Base-by-base conservation (phyloP, 139 green algal species). In the Coccomyxa sp. region DNA sequence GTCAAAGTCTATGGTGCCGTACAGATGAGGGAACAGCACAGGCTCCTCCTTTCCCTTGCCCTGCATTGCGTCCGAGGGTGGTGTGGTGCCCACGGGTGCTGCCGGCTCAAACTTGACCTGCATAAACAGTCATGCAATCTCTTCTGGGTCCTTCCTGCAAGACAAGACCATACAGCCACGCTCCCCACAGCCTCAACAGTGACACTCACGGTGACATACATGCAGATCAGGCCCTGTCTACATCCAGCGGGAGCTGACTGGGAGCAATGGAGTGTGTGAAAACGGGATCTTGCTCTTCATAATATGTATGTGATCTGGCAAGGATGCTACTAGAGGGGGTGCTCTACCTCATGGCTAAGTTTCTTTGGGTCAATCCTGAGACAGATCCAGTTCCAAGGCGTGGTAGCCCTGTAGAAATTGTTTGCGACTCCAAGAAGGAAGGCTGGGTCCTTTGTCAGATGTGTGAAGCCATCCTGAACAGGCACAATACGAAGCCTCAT, bases 31-130 rank as follows among this genome's bases (percentile, higher is more conserved):
- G 69, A 93, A 94, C 8, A 93, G 77, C 37, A 84, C 64, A 37
- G 55, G 35, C 33, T 0, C 69, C 34, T 80, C 68, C 73, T 29
- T 1, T 64, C 18, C 55, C 29, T 55, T 8, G 16, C 70, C 50
- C 18, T 54, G 31, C 8, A 39, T 7, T 16, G 77, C 14, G 0
- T 73, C 75, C 0, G 39, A 37, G 3, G 85, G 68, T 24, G 36
- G 50, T 29, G 78, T 89, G 70, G 78, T 74, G 8, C 90, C 90
- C 34, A 94, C 90, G 4, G 89, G 82, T 0, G 90, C 89, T 27
- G 90, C 89, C 6, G 88, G 55, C 79, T 94, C 90, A 81, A 88
- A 89, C 39, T 88, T 86, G 2, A 93, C 89, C 86, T 93, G 82
- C 64, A 71, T 29, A 39, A 68, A 33, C 50, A 64, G 50, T 31